Evolutionary conservation across 73 alveolate species (phyloP), one percentile per base, ranked within the genome.

Genomic region (Blepharisma stoltei): DNA sequence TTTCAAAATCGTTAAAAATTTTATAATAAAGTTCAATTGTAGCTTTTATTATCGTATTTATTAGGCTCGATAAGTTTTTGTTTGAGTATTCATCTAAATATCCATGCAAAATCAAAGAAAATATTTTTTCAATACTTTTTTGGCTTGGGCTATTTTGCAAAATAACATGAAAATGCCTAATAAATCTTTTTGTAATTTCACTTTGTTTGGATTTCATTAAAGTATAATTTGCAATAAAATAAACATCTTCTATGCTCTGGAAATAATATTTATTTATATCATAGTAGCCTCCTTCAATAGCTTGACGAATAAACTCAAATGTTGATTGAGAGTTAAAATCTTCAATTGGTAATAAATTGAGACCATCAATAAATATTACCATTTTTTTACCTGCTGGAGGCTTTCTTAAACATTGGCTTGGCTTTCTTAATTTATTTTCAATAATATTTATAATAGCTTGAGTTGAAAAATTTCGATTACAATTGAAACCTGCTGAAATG

Each of bases 211-310:
- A 99, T 18, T 97, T 81, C 70, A 83, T 76, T 70, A 81, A 81
- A 6, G 89, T 99, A 6, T 98, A 96, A 23, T 98, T 95, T 48
- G 95, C 96, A 44, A 97, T 90, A 83, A 97, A 83, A 70, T 96
- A 95, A 11, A 99, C 95, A 83, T 96, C 95, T 71, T 90, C 95
- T 55, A 97, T 92, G 80, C 93, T 94, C 80, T 97, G 96, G 98
- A 98, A 96, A 85, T 83, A 86, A 76, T 92, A 91, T 81, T 95
- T 97, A 75, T 86, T 88, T 81, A 99, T 88, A 81, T 97, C 99
- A 82, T 92, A 97, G 88, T 94, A 89, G 52, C 99, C 99, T 54
- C 92, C 92, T 75, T 71, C 92, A 67, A 85, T 76, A 75, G 78
- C 73, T 80, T 85, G 88, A 14, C 92, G 70, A 14, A 85, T 66